Evolutionary conservation across 768 basidiomycete genomes (phyloP).

Genomic region (Podaxis sp.): DNA sequence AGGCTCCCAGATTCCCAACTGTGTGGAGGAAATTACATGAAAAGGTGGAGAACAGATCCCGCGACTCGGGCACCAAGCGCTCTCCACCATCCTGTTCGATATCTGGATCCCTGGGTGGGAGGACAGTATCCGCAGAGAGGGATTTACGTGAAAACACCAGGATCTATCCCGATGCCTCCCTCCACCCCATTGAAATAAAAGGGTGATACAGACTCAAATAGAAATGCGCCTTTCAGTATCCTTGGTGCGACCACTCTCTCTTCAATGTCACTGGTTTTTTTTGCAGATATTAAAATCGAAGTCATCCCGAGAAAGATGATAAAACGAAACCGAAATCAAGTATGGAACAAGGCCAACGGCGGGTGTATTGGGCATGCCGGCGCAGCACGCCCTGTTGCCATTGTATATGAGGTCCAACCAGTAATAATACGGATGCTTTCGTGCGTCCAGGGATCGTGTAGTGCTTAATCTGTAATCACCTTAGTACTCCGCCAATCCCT

Average conservation of each 20-base stretch:
- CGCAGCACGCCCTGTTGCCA: not conserved
- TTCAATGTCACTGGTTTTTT: conserved; percentile 27
- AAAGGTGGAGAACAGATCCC: no score
- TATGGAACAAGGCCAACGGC: not conserved
- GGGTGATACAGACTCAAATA: not conserved
- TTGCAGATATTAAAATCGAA: not conserved
- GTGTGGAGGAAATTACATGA: no score
- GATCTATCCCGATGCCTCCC: conserved; percentile 16
- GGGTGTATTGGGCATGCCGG: not conserved
- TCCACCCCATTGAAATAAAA: conserved; percentile 21
- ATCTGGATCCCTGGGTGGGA: conserved; percentile 35
- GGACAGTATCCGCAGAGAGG: conserved; percentile 61
- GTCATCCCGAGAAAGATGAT: not conserved
- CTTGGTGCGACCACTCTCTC: conserved; percentile 76
- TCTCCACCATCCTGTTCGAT: conserved; percentile 72
- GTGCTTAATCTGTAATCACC: no score
- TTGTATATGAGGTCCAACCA: no score
- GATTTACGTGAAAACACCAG: conserved; percentile 28
- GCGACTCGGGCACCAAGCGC: conserved; percentile 22
- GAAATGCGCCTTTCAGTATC: conserved; percentile 58
- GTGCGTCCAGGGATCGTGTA: no score
- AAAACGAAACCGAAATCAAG: not conserved
- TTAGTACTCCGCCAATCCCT: no score
- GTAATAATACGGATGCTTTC: no score
- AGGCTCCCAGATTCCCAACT: no score